phyloP scores from a whole-genome alignment of 345 rosid genomes.

The Populus alba region DNA sequence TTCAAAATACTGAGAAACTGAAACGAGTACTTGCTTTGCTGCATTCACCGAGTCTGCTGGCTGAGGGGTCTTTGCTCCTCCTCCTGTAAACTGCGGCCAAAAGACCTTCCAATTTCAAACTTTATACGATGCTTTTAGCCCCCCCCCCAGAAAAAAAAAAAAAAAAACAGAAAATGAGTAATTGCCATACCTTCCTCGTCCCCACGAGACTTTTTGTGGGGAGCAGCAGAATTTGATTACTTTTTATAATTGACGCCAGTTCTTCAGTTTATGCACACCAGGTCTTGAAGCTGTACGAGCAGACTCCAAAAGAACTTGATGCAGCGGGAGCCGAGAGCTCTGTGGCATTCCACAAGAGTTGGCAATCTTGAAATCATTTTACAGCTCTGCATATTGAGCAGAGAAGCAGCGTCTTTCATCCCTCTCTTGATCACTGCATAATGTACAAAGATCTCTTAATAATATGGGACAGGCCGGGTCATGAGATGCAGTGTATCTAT shows the following conservation, averaged over 20 bases:
- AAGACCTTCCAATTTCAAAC: too few species aligned
- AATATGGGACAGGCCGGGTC: conserved; percentile 76
- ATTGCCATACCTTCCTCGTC: conserved; percentile 23
- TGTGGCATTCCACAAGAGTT: conserved; percentile 29
- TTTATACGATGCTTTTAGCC: too few species aligned
- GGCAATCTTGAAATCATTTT: conserved; percentile 35
- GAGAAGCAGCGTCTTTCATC: conserved; percentile 48
- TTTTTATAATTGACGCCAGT: conserved; percentile 44
- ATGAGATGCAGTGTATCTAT: conserved; percentile 65
- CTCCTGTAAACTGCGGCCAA: too few species aligned
- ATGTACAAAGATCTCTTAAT: conserved; percentile 56
- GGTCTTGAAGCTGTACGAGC: conserved; percentile 20
- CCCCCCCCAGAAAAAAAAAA: too few species aligned
- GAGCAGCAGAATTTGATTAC: conserved; percentile 21
- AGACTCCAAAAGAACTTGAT: conserved; percentile 32
- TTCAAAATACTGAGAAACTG: background rate
- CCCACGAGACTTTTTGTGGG: conserved; percentile 37
- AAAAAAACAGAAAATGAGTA: background rate
- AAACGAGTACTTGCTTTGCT: background rate
- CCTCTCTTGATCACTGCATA: conserved; percentile 44
- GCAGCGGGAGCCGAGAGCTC: conserved; percentile 27
- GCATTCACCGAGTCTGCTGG: too few species aligned
- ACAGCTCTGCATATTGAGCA: conserved; percentile 49
- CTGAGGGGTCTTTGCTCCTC: too few species aligned
- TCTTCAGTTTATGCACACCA: conserved; percentile 26